Percentiles rank a stretch among this genome's conserved stretches.
Conservation (phyloP, 2,329 filamentous ascomycete genomes). For the Westerdykella ornata region DNA sequence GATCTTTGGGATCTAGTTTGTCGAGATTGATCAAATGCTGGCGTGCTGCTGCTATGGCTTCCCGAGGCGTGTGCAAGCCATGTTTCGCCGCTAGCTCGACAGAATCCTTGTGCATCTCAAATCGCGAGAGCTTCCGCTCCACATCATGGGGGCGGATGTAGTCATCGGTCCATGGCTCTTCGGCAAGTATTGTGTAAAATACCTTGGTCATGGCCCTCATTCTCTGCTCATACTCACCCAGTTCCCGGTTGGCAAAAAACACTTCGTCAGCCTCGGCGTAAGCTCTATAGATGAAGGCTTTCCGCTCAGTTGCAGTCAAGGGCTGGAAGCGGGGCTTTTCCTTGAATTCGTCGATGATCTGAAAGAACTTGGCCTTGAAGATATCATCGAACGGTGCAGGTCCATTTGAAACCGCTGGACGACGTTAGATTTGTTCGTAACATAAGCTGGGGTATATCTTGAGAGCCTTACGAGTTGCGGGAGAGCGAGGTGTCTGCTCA, state of each 20-base stretch:
- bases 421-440: neutral
- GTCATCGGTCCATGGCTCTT: slow-evolving; percentile 35
- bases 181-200: slow-evolving; percentile 34
- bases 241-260: slow-evolving; percentile 24
- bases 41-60: slow-evolving; percentile 32
- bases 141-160: slow-evolving; percentile 36
- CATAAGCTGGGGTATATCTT: neutral
- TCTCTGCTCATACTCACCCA: slow-evolving; percentile 29
- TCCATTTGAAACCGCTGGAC: neutral
- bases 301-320: slow-evolving; percentile 29
- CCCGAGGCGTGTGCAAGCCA: slow-evolving; percentile 23
- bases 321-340: slow-evolving; percentile 22
- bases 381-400: slow-evolving; percentile 29
- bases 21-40: slow-evolving; percentile 13
- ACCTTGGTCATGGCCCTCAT: slow-evolving; percentile 34
- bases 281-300: slow-evolving; percentile 28
- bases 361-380: slow-evolving; percentile 31
- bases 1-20: slow-evolving; percentile 13
- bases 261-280: slow-evolving; percentile 26
- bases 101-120: slow-evolving; percentile 34
- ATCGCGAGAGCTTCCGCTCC: slow-evolving; percentile 35
- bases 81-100: slow-evolving; percentile 26
- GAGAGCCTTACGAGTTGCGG: neutral
- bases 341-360: slow-evolving; percentile 28
- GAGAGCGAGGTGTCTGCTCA: slow-evolving; percentile 5